Evolutionary conservation across 1,284 basidiomycete genomes (phyloP), one percentile per base, ranked within the genome.

Genomic region (Exobasidium cylindrosporum): DNA sequence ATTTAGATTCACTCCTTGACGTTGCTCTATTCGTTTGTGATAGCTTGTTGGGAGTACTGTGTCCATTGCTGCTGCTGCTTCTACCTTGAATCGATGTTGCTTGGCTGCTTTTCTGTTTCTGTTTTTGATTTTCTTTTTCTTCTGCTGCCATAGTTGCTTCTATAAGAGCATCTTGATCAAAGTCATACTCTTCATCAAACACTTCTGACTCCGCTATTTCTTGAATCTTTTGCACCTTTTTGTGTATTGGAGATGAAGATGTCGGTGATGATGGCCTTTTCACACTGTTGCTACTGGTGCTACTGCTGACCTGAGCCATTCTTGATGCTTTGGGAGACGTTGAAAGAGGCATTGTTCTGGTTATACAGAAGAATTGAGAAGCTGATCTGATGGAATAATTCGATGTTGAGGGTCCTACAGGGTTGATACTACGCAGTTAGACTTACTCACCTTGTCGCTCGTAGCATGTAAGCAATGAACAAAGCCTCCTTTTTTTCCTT

Each of bases 91-190:
- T 50, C 3, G 47, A 50, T 24, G 35, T 17, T 17, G 47, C 4
- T 28, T 50, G 47, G 26, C 47, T 50, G 13, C 47, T 50, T n/a
- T n/a, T n/a, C n/a, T n/a, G n/a, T n/a, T n/a, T n/a, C 40, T 54
- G 14, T 29, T 23, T 30, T 60, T 47, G 31, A 17, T 28, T 30
- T 40, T 11, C 58, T 61, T 60, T 31, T 23, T 54, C 40, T 57
- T 58, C 57, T 26, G 47, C 56, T 57, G 53, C 58, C 26, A 45
- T 40, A 23, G 44, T 35, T 26, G 47, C 47, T 14, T 50, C 47
- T 4, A 50, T 24, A 13, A 50, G 26, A 24, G 47, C 47, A 4
- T 50, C 47, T 50, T 21, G 2, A 50, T 50, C 47, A 26, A 50
- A 50, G 4, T 23, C 47, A 13, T 13, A 21, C 17, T 50, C 47